A percentile compares a stretch with the other conserved stretches of the same genome.
Conservation (phyloP, 192 early-diverging fungal genomes). For the Entomortierella lignicola region DNA sequence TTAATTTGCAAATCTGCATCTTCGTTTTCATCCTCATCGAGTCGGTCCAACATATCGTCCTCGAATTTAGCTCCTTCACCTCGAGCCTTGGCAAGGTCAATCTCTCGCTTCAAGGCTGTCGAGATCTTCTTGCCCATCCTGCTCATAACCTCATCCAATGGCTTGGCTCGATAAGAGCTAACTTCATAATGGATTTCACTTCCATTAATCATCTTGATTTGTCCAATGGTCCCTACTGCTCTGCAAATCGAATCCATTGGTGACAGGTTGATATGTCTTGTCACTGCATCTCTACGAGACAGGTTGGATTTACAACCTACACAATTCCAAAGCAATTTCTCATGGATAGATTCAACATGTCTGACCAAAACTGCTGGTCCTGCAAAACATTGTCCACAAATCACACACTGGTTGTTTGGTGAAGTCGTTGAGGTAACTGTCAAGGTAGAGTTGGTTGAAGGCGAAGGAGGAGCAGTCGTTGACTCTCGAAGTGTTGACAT, state of each 20-base stretch:
- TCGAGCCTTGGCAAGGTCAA: slow-evolving; percentile 20
- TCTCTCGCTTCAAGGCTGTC: slow-evolving; percentile 7
- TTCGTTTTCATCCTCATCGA: not conserved
- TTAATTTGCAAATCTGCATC: not conserved
- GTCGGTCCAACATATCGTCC: not conserved
- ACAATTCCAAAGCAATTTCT: slow-evolving; percentile 51
- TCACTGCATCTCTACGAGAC: slow-evolving; percentile 44
- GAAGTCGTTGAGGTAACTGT: slow-evolving; percentile 10
- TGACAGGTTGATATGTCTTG: slow-evolving; percentile 47
- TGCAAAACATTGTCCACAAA: slow-evolving; percentile 31
- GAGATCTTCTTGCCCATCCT: slow-evolving; percentile 38
- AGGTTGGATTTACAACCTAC: slow-evolving; percentile 50
- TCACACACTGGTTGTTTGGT: slow-evolving; percentile 29
- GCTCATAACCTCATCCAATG: slow-evolving; percentile 39
- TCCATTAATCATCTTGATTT: slow-evolving; percentile 44
- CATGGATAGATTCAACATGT: slow-evolving; percentile 48
- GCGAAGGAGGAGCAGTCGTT: not conserved
- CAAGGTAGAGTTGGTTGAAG: not conserved
- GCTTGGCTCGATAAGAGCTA: slow-evolving; percentile 32
- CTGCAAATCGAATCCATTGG: slow-evolving; percentile 52
- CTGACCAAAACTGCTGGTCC: slow-evolving; percentile 43
- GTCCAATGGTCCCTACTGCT: slow-evolving; percentile 39
- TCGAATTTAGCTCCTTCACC: not conserved
- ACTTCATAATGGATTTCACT: slow-evolving; percentile 32
- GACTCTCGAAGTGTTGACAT: slow-evolving; percentile 37